Evolutionary conservation across 495 filamentous ascomycete genomes (phyloP), one percentile per base, ranked within the genome.

Genomic region (Penicillium atrosanguineum): DNA sequence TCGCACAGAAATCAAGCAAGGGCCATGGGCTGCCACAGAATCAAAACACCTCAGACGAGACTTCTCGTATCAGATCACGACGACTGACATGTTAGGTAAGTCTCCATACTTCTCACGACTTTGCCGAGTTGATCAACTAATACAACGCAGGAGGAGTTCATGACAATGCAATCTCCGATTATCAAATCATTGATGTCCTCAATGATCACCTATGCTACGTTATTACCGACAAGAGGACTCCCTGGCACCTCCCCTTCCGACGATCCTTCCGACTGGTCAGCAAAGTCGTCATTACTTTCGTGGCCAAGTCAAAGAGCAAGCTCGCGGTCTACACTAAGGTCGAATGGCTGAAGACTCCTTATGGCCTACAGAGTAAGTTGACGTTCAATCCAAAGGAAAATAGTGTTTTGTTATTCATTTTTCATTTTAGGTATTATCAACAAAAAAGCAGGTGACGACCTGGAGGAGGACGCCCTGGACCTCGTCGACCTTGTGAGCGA

Each of bases 151-250:
- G 76, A 41, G 69, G 61, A 12, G 78, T 77, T 48, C 71, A 79
- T 44, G 77, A 77, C 54, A 80, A 83, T 16, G 57, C 47, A 8
- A 83, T 96, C 34, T 78, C 81, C 3, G 94, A 97, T 69, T 84
- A 88, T 58, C 94, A 98, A 65, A 83, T 87, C 54, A 90, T 98
- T 51, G 94, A 98, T 49, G 80, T 95, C 19, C 82, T 89, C 60
- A 95, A 92, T 69, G 95, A 97, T 57, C 93, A 97, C 65, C 79
- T 97, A 41, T 96, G 91, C 67, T 98, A 98, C 68, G 90, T 96
- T 37, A 81, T 97, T 43, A 91, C 89, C 14, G 89, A 97, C 65
- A 83, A 84, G 55, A 90, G 90, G 61, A 88, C 83, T 0, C 91
- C 93, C 1, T 97, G 91, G 90, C 89, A 95, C 74, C 79, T 97